These are phyloP conservation scores for Colletotrichum graminicola DNA, from an alignment of 2,329 filamentous ascomycete species.

Conservation along the genomic window DNA sequence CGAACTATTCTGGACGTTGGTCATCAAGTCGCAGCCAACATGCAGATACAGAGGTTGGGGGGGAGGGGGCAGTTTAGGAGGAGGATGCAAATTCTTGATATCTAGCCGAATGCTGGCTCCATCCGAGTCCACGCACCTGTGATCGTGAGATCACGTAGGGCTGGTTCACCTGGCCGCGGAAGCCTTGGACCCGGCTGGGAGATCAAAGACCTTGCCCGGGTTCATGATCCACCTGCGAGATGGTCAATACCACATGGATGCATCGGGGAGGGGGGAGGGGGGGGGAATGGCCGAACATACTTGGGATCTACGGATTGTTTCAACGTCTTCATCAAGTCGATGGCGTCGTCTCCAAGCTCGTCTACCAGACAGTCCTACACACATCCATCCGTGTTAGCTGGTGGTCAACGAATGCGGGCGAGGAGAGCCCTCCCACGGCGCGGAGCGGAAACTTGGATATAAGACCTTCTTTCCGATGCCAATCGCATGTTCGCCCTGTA, in stretches of 20 bases:
- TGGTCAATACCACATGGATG: neutral
- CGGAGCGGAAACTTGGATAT: conserved; percentile 55
- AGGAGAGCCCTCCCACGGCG: neutral
- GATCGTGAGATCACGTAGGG: neutral
- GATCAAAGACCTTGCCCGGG: conserved; percentile 76
- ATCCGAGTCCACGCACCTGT: neutral
- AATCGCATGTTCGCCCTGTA: conserved; percentile 74
- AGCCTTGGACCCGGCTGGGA: conserved; percentile 19
- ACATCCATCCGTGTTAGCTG: neutral
- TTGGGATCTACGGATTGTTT: conserved; percentile 73
- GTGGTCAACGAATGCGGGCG: neutral
- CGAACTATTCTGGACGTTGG: neutral
- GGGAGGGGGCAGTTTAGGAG: neutral
- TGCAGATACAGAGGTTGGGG: too few species aligned
- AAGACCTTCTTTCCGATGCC: conserved; percentile 77
- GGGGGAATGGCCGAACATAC: conserved; percentile 43
- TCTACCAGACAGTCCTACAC: conserved; percentile 65
- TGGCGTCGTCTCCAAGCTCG: conserved; percentile 72
- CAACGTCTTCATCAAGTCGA: conserved; percentile 75
- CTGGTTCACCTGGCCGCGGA: neutral
- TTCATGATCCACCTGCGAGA: conserved; percentile 71
- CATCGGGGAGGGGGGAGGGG: too few species aligned
- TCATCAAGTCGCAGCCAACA: neutral
- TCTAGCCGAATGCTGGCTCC: too few species aligned
- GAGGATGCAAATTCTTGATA: neutral